phyloP scores from a whole-genome alignment of 768 basidiomycete species.

The Sarcodon aspratus region DNA sequence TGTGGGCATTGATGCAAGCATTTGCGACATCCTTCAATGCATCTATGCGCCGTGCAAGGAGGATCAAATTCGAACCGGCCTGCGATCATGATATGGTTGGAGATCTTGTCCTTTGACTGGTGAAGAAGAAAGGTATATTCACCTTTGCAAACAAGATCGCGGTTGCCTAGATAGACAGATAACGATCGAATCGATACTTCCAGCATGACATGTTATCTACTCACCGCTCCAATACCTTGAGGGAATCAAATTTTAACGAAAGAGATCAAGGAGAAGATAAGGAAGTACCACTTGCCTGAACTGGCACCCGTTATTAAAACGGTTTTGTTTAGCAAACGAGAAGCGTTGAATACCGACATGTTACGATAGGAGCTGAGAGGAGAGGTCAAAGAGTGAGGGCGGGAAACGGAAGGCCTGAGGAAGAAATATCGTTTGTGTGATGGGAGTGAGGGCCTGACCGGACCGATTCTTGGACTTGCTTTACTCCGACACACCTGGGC shows the following conservation, averaged over 20 bases:
- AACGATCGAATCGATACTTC: background rate
- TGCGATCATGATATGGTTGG: constrained; percentile 13
- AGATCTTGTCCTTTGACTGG: background rate
- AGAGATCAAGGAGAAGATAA: too few relatives aligned
- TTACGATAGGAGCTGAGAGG: too few relatives aligned
- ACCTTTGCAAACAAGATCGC: constrained; percentile 87
- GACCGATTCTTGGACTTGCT: too few relatives aligned
- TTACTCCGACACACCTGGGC: too few relatives aligned
- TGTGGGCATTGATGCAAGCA: constrained; percentile 57
- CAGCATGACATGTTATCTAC: constrained; percentile 13
- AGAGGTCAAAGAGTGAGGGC: too few relatives aligned
- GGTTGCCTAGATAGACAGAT: constrained; percentile 44
- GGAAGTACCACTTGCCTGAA: constrained; percentile 27
- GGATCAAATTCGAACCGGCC: constrained; percentile 83
- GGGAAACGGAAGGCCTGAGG: too few relatives aligned
- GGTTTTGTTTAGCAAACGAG: constrained; percentile 73
- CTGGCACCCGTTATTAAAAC: constrained; percentile 87
- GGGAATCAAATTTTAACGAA: too few relatives aligned
- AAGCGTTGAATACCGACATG: constrained; percentile 78
- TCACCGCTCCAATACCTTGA: constrained; percentile 67
- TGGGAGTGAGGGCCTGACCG: too few relatives aligned
- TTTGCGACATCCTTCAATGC: constrained; percentile 60
- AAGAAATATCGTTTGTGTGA: too few relatives aligned
- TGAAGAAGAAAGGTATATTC: constrained; percentile 3
- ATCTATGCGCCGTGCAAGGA: constrained; percentile 70